Percentiles rank a stretch among this genome's conserved stretches.
Conservation (phyloP, 257 asterid genomes). For the Solanum ossicruentum region DNA sequence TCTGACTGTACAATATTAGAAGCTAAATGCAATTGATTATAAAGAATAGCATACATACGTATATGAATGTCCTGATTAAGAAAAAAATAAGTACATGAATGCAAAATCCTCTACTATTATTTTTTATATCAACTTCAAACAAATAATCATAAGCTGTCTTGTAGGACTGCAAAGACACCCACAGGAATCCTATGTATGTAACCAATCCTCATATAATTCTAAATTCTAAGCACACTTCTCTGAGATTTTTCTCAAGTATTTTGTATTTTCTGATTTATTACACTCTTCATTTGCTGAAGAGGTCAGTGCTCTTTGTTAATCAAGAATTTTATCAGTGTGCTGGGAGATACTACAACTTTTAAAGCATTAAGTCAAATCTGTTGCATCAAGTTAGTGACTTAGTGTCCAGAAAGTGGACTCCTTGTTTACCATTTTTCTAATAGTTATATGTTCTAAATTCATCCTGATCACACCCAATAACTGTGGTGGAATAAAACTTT, state of each 20-base stretch:
- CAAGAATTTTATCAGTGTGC: not conserved
- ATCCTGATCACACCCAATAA: not conserved
- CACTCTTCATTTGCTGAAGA: not conserved
- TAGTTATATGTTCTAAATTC: not conserved
- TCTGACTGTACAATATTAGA: not conserved
- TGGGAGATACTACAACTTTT: not conserved
- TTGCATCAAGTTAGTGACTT: not conserved
- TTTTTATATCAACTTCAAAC: not conserved
- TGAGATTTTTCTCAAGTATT: not conserved
- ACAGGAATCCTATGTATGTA: not conserved
- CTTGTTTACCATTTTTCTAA: not conserved
- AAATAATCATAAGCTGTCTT: not conserved
- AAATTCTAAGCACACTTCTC: not conserved
- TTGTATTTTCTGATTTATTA: not conserved
- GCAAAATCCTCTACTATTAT: not conserved
- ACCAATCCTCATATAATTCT: not conserved
- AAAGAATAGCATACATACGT: not conserved
- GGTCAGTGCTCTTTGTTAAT: not conserved
- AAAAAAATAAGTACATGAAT: not conserved
- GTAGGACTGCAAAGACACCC: not conserved
- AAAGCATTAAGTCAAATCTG: not conserved
- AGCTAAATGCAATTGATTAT: not conserved
- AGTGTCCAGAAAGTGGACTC: not conserved
- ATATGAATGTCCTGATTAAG: not conserved
- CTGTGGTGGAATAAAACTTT: not conserved